Base-by-base conservation (phyloP, 371 early-diverging fungal species). In the Chytridium lagenaria region DNA sequence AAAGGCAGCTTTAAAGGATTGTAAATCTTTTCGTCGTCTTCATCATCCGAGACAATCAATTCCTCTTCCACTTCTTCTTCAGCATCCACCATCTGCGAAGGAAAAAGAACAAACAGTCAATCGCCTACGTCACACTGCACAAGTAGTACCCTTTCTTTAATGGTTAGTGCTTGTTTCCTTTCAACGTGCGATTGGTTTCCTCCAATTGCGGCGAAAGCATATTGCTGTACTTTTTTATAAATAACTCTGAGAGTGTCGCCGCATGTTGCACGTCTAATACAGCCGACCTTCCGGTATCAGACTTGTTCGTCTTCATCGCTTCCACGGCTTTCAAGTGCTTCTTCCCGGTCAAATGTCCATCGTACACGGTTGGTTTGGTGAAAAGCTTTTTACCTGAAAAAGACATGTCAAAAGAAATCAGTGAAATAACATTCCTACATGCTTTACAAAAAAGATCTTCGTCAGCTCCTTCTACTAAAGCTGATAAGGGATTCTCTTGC, bases 1-100 rank as follows among this genome's bases (percentile, higher is more conserved):
- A 98, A 79, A 5, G 98, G 98, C 59, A 98, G 81, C 71, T 98
- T 98, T 26, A 98, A 86, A 19, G 99, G 99, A 77, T 98, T 98
- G 80, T 98, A 97, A 37, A 96, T 90, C 70, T 95, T 96, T 23
- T 92, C 93, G 59, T 94, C 92, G 19, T 93, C 96, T 0, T 93
- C 94, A n/a, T 84, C 87, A 51, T 89, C 87, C 31, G 82, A 87
- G n/a, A 86, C 82, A 34, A 61, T 37, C 30, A 61, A 23, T 36
- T 94, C 94, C 26, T 57, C 67, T 31, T 76, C 72, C 26, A 74
- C 63, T 69, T 93, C 91, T 65, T 93, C 90, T 68, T 88, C 86
- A 68, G 92, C 93, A 72, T 91, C 92, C 50, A 91, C 94, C 61
- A 74, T 90, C 89, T 82, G 89, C 84, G 31, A 67, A 3, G 31